Evolutionary conservation across 257 asterid genomes (phyloP), one percentile per base, ranked within the genome.

Genomic region (Ophiorrhiza pumila): DNA sequence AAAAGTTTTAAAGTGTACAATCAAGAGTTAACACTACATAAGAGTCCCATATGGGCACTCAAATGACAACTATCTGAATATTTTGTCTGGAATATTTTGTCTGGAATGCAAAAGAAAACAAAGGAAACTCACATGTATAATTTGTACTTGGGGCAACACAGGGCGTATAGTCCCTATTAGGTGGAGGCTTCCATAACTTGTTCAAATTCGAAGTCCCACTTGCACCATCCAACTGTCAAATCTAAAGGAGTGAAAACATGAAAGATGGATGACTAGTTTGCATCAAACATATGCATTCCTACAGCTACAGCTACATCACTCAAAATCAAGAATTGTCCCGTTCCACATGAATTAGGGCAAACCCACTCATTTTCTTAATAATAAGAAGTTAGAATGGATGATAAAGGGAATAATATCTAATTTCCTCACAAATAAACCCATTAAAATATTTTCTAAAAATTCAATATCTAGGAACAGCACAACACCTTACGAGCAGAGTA

Each of bases 171-270:
- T 82, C 94, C 75, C 83, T 78, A 72, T 91, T 86, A 25, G 96
- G 92, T 25, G 91, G 93, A 2, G 79, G 91, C 80, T 87, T 91
- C 97, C 98, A 91, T 77, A 91, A 76, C 87, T 86, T 87, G 64
- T 80, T 81, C 56, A 73, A 42, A 71, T 84, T 83, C 73, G 73
- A 80, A 65, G 73, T 83, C 78, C 74, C 55, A 31, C 65, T 84
- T 62, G 83, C 90, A 63, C 76, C 90, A 76, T 81, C 86, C 85
- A 84, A 87, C 96, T 91, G 98, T 87, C 89, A 93, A 86, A 80
- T 87, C 92, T 89, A 89, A 88, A 81, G 76, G 90, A 84, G 98
- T 90, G 89, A 89, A 90, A 81, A 86, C 85, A 85, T 71, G 89
- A 85, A 79, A 83, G 81, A 80, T 68, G 80, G 84, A 79, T 81